Conservation (phyloP, 257 asterid species). For the Thymus quinquecostatus region DNA sequence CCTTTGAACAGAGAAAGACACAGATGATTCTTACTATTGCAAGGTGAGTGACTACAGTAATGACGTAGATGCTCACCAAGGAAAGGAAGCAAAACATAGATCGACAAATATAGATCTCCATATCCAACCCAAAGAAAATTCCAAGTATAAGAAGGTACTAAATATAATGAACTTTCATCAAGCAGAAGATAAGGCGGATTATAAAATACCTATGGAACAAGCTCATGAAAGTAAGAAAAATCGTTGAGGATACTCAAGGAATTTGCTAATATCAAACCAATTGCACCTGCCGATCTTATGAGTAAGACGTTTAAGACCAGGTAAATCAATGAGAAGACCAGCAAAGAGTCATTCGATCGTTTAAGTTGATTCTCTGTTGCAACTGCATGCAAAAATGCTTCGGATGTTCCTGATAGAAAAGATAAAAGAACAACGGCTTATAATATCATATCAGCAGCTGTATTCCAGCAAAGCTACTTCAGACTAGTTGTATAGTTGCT, state of each 20-base stretch:
- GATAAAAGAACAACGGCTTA: not conserved
- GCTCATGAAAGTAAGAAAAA: conserved; percentile 11
- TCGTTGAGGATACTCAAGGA: conserved; percentile 86
- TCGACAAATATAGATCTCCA: not conserved
- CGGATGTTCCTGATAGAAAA: conserved; percentile 77
- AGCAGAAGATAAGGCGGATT: conserved; percentile 8
- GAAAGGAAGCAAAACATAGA: not conserved
- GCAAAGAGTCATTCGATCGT: conserved; percentile 72
- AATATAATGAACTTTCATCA: conserved; percentile 6
- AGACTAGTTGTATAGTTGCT: not conserved
- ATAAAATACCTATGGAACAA: conserved; percentile 13
- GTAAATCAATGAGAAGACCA: conserved; percentile 77
- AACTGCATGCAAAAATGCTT: conserved; percentile 97
- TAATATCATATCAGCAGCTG: conserved; percentile 9
- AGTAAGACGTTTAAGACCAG: conserved; percentile 69
- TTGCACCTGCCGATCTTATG: conserved; percentile 83
- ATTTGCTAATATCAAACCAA: conserved; percentile 88
- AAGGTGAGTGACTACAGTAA: not conserved
- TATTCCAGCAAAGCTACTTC: not conserved
- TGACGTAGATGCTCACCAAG: not conserved
- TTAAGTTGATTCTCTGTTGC: conserved; percentile 82
- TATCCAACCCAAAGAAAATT: not conserved
- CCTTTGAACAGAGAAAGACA: not conserved
- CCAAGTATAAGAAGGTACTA: not conserved
- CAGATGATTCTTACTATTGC: not conserved